phyloP scores from a whole-genome alignment of 345 rosid species.

The Eucalyptus dawsonii region DNA sequence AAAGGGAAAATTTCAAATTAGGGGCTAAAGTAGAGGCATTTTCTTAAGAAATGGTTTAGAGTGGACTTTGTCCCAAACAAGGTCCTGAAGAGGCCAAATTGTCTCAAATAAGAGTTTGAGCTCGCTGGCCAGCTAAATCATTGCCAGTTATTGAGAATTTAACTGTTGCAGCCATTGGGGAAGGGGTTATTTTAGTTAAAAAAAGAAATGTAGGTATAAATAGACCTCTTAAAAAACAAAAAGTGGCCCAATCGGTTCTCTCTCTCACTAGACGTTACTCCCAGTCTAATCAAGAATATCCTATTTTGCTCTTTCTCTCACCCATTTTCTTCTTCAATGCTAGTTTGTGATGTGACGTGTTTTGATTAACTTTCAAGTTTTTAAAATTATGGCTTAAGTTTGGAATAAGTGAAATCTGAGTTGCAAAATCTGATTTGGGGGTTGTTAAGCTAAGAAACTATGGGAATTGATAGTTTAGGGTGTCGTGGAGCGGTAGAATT shows the following conservation, averaged over 20 bases:
- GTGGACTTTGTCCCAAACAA: not conserved
- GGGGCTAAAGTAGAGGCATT: not conserved
- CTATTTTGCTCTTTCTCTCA: not conserved
- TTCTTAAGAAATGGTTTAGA: not conserved
- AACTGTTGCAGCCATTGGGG: fast-evolving
- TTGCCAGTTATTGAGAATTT: fast-evolving
- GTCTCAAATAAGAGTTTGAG: not conserved
- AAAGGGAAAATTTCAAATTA: not conserved
- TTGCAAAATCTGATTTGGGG: fast-evolving
- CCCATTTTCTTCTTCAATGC: not conserved
- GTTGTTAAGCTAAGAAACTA: too few species aligned
- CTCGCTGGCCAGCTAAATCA: not conserved
- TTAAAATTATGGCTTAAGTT: fast-evolving
- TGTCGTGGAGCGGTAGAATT: fast-evolving
- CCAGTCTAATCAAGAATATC: not conserved
- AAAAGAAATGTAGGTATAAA: not conserved
- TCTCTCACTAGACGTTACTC: not conserved
- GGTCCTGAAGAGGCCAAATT: not conserved
- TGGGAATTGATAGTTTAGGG: too few species aligned
- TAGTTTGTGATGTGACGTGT: too few species aligned
- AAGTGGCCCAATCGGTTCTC: not conserved
- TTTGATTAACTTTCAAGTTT: too few species aligned
- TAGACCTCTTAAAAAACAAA: not conserved
- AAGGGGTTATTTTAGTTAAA: not conserved
- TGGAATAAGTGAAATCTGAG: fast-evolving